These are phyloP conservation scores for Aristolochia contorta DNA, from an alignment of 164 flowering plant genomes.

Conservation along the genomic window DNA sequence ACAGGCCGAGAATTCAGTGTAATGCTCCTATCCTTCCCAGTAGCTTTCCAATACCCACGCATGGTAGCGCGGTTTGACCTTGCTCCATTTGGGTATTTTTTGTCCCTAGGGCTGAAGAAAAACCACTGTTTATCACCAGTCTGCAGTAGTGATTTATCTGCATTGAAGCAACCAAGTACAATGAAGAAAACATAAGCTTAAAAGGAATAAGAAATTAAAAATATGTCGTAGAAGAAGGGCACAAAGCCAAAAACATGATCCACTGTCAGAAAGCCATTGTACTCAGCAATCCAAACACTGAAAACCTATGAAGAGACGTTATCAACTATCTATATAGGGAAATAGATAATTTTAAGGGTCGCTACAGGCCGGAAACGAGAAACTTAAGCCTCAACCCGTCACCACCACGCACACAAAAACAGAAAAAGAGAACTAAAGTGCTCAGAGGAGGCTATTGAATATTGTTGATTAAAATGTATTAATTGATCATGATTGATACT, in stretches of 20 bases:
- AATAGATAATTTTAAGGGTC: no score
- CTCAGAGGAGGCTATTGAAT: no score
- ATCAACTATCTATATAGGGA: no score
- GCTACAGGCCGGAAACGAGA: no score
- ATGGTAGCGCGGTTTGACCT: conserved; percentile 75
- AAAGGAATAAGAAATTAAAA: neutral
- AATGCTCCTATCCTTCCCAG: conserved; percentile 81
- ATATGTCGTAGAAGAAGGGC: neutral
- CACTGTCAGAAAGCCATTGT: no score
- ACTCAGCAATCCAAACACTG: no score
- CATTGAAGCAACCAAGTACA: neutral
- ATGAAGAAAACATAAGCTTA: neutral
- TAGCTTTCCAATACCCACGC: conserved; percentile 92
- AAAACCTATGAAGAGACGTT: no score
- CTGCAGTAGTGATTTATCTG: conserved; percentile 32
- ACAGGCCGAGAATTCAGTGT: conserved; percentile 42
- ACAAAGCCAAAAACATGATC: neutral
- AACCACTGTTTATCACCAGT: conserved; percentile 88
- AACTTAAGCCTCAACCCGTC: no score
- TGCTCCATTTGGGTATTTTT: conserved; percentile 80
- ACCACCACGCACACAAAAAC: no score
- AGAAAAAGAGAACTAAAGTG: no score
- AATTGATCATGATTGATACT: no score
- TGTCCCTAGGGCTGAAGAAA: conserved; percentile 81
- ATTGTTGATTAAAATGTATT: no score